phyloP scores from a whole-genome alignment of 2,329 filamentous ascomycete species.

The Ophiostoma sp. region DNA sequence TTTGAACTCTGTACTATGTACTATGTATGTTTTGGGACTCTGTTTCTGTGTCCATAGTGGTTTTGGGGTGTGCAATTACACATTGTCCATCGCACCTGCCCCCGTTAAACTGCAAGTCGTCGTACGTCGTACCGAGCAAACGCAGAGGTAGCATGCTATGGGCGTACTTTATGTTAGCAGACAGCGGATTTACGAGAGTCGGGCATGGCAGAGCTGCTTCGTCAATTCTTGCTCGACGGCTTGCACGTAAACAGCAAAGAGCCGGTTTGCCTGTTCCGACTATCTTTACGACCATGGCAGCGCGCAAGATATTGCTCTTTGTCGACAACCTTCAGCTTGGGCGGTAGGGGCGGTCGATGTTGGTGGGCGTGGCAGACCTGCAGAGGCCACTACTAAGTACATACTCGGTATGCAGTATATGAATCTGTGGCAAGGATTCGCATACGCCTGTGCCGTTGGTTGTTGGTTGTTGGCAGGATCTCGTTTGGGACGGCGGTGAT shows the following conservation, averaged over 20 bases:
- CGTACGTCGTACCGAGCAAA: neutral
- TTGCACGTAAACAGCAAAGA: neutral
- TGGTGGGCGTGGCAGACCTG: neutral
- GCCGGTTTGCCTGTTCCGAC: neutral
- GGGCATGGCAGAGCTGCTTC: neutral
- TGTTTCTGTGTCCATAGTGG: too few relatives aligned
- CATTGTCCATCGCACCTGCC: neutral
- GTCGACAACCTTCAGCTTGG: neutral
- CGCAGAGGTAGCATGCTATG: too few relatives aligned
- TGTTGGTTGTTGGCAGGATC: neutral
- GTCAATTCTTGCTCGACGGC: too few relatives aligned
- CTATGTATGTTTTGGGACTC: too few relatives aligned
- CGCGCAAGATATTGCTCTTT: neutral
- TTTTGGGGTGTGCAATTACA: too few relatives aligned
- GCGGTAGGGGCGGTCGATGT: neutral
- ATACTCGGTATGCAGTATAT: too few relatives aligned
- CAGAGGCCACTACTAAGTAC: too few relatives aligned
- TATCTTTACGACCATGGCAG: neutral
- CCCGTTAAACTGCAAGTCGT: neutral
- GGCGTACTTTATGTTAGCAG: too few relatives aligned
- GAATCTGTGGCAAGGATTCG: neutral
- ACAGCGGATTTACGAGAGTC: neutral
- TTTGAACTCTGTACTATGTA: too few relatives aligned
- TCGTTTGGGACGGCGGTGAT: constrained; percentile 1
- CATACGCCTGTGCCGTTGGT: neutral